Evolutionary conservation across 345 rosid species (phyloP).

Genomic region (Acer campestre): DNA sequence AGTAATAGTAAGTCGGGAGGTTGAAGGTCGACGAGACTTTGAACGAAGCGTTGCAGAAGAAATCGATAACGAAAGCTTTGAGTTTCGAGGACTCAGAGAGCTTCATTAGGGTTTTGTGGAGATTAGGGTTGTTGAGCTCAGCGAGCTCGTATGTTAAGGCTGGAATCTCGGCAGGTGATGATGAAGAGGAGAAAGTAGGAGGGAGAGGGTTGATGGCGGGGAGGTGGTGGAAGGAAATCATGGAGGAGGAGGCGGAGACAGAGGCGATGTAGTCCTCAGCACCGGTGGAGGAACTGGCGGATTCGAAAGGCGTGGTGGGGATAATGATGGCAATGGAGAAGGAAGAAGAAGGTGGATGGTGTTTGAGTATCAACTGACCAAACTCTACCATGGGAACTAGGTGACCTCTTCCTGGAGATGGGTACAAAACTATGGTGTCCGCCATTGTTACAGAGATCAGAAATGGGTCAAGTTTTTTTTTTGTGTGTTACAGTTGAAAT

Average conservation of each 20-base stretch:
- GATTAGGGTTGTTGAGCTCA: slow-evolving; percentile 39
- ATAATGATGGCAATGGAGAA: slow-evolving; percentile 54
- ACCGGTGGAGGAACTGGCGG: slow-evolving; percentile 25
- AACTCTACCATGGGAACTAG: slow-evolving; percentile 74
- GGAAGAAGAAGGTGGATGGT: slow-evolving; percentile 33
- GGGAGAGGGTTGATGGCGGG: slow-evolving; percentile 31
- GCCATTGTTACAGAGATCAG: slow-evolving; percentile 1
- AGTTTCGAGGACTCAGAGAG: slow-evolving; percentile 15
- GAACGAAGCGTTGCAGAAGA: slow-evolving; percentile 44
- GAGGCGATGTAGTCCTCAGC: slow-evolving; percentile 38
- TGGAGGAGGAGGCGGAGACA: slow-evolving; percentile 42
- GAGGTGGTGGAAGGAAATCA: slow-evolving; percentile 48
- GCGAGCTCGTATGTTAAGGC: no score
- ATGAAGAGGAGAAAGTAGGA: background rate
- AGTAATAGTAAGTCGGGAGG: slow-evolving; percentile 49
- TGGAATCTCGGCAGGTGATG: background rate
- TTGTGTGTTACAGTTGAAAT: no score
- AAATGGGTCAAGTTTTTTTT: no score
- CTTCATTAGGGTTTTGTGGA: slow-evolving; percentile 35
- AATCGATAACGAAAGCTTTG: slow-evolving; percentile 36
- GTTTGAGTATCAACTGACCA: slow-evolving; percentile 50
- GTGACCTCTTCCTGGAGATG: slow-evolving; percentile 72
- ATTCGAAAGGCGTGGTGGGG: slow-evolving; percentile 18
- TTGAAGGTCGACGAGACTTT: slow-evolving; percentile 24
- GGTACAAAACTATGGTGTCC: slow-evolving; percentile 53